Percentiles rank a stretch among this genome's conserved stretches.
These are phyloP conservation scores for Hygrophorus russula DNA, from an alignment of 768 basidiomycete species.

Conservation along the genomic window DNA sequence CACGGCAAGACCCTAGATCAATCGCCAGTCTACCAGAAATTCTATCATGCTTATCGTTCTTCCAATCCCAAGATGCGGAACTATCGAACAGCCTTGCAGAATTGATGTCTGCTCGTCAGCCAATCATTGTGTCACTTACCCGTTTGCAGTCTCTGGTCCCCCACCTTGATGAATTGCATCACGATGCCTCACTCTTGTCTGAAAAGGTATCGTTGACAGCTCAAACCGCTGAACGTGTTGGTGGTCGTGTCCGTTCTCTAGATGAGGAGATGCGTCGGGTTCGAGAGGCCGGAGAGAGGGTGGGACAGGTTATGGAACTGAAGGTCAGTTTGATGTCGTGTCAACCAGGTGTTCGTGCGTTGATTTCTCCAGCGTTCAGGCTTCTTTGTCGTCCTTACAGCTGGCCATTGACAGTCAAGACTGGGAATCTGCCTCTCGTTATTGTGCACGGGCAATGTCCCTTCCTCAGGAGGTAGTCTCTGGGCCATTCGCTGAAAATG, in stretches of 20 bases:
- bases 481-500: conserved; percentile 76
- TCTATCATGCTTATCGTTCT: conserved; percentile 58
- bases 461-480: conserved; percentile 68
- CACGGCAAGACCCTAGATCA: conserved; percentile 22
- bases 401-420: conserved; percentile 77
- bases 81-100: conserved; percentile 64
- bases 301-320: conserved; percentile 89
- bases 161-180: conserved; percentile 48
- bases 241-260: conserved; percentile 78
- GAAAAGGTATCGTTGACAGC: conserved; percentile 61
- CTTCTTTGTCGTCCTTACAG: conserved; percentile 35
- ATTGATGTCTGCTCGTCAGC: conserved; percentile 57
- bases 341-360: background rate
- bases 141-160: conserved; percentile 53
- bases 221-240: conserved; percentile 76
- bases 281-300: conserved; percentile 80
- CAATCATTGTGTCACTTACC: conserved; percentile 49
- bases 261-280: conserved; percentile 93
- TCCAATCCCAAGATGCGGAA: conserved; percentile 69
- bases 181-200: conserved; percentile 44
- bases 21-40: conserved; percentile 61
- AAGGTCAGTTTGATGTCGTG: conserved; percentile 44
- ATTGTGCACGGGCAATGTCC: conserved; percentile 85
- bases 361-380: conserved; percentile 15
- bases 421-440: conserved; percentile 91